These are phyloP conservation scores for Globisporangium middletonii DNA, from an alignment of 352 stramenopile species.

Conservation along the genomic window DNA sequence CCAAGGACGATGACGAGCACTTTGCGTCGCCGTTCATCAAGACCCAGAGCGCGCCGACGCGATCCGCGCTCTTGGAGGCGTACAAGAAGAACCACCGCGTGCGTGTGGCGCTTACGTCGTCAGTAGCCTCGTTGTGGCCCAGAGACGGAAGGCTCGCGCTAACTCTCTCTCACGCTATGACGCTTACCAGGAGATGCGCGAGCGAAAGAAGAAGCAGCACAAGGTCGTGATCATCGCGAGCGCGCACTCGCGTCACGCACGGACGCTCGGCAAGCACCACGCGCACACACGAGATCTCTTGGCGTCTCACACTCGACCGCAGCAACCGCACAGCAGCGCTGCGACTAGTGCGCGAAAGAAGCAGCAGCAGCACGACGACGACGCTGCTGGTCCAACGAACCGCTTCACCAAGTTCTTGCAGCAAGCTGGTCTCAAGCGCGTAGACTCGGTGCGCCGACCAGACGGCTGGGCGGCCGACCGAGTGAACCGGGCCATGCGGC, in stretches of 20 bases:
- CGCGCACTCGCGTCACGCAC: constrained; percentile 30
- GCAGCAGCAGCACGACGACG: constrained; percentile 7
- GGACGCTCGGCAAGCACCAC: constrained; percentile 34
- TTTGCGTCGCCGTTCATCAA: no score
- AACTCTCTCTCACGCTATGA: neutral
- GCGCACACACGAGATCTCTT: neutral
- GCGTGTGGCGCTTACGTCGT: neutral
- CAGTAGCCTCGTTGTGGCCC: no score
- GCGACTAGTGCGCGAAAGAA: constrained; percentile 1
- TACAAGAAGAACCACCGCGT: neutral
- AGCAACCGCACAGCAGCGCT: constrained; percentile 3
- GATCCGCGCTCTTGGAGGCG: neutral
- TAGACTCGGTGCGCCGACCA: constrained; percentile 23
- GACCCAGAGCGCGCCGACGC: constrained; percentile 4
- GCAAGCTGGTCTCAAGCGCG: constrained; percentile 14
- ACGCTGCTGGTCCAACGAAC: neutral
- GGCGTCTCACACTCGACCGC: neutral
- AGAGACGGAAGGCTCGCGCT: no score
- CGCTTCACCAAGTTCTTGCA: constrained; percentile 22
- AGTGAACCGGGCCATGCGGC: constrained; percentile 51
- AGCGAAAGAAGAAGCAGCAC: constrained; percentile 37
- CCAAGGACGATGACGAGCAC: no score
- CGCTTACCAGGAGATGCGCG: constrained; percentile 29
- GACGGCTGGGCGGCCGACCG: constrained; percentile 52
- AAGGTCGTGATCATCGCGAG: constrained; percentile 62